phyloP scores from a whole-genome alignment of 2,329 filamentous ascomycete genomes.

The Pseudocercospora cruenta region DNA sequence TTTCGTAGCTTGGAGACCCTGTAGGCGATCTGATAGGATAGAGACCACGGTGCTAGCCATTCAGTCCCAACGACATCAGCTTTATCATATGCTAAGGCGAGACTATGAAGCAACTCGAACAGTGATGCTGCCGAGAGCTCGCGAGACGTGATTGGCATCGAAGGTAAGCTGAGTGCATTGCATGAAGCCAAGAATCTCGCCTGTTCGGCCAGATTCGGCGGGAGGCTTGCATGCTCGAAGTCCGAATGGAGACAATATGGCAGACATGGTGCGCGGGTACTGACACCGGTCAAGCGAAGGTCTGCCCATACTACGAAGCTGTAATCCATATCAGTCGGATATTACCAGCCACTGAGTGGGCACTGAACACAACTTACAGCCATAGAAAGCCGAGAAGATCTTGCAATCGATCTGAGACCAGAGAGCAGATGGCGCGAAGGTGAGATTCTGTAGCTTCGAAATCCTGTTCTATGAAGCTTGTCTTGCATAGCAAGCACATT shows the following conservation, averaged over 20 bases:
- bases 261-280: neutral
- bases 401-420: neutral
- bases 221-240: neutral
- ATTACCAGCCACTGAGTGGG: too few species aligned
- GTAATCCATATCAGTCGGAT: neutral
- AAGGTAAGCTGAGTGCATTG: conserved; percentile 2
- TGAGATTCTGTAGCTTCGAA: conserved; percentile 3
- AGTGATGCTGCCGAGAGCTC: neutral
- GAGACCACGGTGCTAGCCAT: neutral
- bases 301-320: conserved; percentile 9
- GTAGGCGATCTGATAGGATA: neutral
- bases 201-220: neutral
- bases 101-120: neutral
- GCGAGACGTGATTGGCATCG: neutral
- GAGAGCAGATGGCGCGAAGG: neutral
- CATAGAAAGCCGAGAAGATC: conserved; percentile 6
- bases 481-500: conserved; percentile 5
- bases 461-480: conserved; percentile 5
- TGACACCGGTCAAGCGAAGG: conserved; percentile 5
- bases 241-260: conserved; percentile 2
- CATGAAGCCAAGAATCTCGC: conserved; percentile 1
- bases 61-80: neutral
- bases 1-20: neutral
- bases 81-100: neutral
- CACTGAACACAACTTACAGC: conserved; percentile 2